Conservation (phyloP, 176 grass and related monocot genomes). For the Zea luxurians region DNA sequence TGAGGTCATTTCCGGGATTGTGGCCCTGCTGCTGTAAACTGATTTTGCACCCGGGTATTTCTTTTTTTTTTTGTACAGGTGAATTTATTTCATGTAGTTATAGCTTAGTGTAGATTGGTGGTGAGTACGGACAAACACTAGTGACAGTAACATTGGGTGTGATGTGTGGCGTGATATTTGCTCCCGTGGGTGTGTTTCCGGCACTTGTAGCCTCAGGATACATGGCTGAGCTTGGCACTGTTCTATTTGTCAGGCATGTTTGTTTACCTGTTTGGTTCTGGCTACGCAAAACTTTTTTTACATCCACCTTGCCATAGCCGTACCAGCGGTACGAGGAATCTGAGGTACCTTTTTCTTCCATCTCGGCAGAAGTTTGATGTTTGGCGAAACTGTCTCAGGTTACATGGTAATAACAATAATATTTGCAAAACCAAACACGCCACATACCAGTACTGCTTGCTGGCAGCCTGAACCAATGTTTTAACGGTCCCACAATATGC, state of each 20-base stretch:
- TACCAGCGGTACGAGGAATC: no score
- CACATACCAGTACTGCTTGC: background rate
- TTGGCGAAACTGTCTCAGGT: no score
- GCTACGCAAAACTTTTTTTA: no score
- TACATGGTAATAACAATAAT: no score
- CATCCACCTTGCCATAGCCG: no score
- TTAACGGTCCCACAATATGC: background rate
- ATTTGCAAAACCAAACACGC: background rate
- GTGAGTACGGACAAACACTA: constrained; percentile 15
- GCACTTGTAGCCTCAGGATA: background rate
- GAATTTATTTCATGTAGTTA: constrained; percentile 53
- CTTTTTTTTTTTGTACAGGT: constrained; percentile 60
- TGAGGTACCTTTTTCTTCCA: no score
- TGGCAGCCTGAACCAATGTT: background rate
- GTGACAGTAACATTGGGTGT: background rate
- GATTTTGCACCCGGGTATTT: constrained; percentile 37
- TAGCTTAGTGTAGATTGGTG: constrained; percentile 39
- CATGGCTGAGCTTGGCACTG: no score
- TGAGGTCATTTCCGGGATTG: background rate
- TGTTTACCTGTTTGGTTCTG: no score
- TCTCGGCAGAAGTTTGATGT: no score
- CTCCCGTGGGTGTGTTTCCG: background rate
- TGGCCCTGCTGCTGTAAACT: constrained; percentile 34
- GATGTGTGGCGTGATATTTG: background rate
- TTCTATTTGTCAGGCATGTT: no score